Evolutionary conservation across 2,329 filamentous ascomycete species (phyloP).

Genomic region (Fusarium equiseti): DNA sequence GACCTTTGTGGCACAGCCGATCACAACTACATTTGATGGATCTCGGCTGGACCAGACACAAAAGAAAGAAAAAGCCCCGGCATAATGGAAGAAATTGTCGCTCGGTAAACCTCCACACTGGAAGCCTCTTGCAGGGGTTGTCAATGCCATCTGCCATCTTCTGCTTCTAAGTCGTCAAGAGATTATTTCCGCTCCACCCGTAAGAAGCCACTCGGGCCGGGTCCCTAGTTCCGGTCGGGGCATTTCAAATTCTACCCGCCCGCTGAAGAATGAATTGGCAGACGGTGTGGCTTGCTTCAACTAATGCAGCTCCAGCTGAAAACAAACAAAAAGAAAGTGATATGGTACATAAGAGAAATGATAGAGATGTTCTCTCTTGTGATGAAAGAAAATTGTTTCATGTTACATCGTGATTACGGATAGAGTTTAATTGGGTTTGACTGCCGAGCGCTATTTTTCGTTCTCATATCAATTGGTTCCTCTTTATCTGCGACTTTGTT

Average conservation of each 20-base stretch:
- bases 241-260: background rate
- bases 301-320: background rate
- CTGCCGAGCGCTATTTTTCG: conserved; percentile 7
- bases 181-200: conserved; percentile 4
- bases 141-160: background rate
- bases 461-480: background rate
- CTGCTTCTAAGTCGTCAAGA: background rate
- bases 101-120: background rate
- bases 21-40: background rate
- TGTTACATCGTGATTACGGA: background rate
- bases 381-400: background rate
- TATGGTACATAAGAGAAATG: background rate
- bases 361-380: background rate
- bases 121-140: background rate
- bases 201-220: conserved; percentile 19
- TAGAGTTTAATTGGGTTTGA: background rate
- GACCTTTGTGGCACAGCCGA: background rate
- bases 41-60: background rate
- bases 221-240: background rate
- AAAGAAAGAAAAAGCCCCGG: background rate
- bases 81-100: background rate
- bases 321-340: background rate
- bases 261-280: background rate
- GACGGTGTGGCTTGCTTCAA: conserved; percentile 4
- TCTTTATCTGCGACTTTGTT: background rate